Conservation (phyloP, 2,329 filamentous ascomycete species). For the Beauveria pseudobassiana region DNA sequence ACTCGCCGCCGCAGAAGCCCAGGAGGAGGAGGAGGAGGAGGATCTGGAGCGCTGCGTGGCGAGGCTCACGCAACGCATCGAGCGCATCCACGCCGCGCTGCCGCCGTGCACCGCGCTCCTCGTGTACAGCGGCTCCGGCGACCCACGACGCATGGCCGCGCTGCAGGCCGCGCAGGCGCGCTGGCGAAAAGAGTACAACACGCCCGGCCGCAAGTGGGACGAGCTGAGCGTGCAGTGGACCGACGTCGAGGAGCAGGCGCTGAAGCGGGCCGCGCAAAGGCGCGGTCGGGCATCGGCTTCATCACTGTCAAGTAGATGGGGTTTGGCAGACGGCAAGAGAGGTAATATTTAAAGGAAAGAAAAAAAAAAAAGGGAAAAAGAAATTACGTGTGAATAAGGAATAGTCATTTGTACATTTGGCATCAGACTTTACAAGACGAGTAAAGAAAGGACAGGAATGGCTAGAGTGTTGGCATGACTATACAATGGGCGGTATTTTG, state of each 20-base stretch:
- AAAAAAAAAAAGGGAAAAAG: not conserved
- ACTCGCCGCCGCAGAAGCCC: slow-evolving; percentile 26
- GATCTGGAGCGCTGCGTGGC: slow-evolving; percentile 39
- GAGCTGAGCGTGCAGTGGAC: slow-evolving; percentile 61
- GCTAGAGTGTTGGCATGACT: not conserved
- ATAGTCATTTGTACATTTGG: too few species aligned
- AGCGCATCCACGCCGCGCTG: slow-evolving; percentile 48
- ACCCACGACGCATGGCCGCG: slow-evolving; percentile 58
- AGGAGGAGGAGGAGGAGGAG: slow-evolving; percentile 12
- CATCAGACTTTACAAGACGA: not conserved
- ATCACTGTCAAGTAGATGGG: slow-evolving; percentile 51
- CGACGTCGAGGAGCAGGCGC: slow-evolving; percentile 55
- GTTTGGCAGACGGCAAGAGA: too few species aligned
- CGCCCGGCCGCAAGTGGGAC: slow-evolving; percentile 57
- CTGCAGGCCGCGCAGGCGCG: slow-evolving; percentile 53
- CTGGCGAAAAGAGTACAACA: slow-evolving; percentile 58
- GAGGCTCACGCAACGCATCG: slow-evolving; percentile 41
- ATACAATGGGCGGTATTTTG: not conserved
- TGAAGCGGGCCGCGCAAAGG: slow-evolving; percentile 49
- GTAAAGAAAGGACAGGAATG: not conserved
- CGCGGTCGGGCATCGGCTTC: slow-evolving; percentile 57
- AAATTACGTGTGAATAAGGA: not conserved
- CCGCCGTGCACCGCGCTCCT: slow-evolving; percentile 60
- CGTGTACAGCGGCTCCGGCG: slow-evolving; percentile 58
- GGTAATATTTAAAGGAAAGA: not conserved